These are phyloP conservation scores for Corymbia maculata DNA, from an alignment of 345 rosid genomes.

Conservation along the genomic window DNA sequence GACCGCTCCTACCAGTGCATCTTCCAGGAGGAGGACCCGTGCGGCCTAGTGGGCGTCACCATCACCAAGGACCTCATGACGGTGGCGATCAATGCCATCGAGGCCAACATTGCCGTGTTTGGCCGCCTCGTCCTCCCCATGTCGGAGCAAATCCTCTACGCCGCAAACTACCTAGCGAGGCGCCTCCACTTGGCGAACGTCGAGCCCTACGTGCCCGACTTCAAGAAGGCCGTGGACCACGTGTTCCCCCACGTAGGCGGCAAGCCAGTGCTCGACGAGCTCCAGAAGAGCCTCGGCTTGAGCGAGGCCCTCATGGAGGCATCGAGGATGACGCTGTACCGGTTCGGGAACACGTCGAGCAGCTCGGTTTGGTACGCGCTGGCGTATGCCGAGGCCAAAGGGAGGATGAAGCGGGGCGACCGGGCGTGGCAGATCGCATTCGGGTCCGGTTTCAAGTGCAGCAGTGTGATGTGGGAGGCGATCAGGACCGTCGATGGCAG, in stretches of 20 bases:
- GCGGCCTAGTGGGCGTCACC: conserved; percentile 4
- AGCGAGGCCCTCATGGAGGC: conserved; percentile 10
- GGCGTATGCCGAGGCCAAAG: conserved; percentile 25
- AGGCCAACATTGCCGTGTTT: background rate
- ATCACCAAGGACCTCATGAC: conserved; percentile 6
- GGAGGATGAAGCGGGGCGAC: conserved; percentile 14
- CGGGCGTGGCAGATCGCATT: conserved; percentile 16
- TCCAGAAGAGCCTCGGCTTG: conserved; percentile 7
- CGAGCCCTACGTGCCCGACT: conserved; percentile 4
- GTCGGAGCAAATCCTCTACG: background rate
- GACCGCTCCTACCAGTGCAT: conserved; percentile 14
- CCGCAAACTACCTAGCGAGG: background rate
- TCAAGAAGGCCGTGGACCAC: conserved; percentile 13
- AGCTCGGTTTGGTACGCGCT: conserved; percentile 20
- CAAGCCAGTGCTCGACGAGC: conserved; percentile 12
- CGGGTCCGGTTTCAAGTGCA: conserved; percentile 25
- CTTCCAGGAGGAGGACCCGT: conserved; percentile 8
- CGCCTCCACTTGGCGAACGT: background rate
- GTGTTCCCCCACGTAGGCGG: conserved; percentile 21
- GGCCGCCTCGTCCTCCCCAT: conserved; percentile 10
- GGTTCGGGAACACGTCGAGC: conserved; percentile 20
- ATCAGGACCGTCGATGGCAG: background rate
- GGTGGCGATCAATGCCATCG: conserved; percentile 8
- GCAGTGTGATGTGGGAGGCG: conserved; percentile 14
- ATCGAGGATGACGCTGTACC: conserved; percentile 21